Percentiles rank a stretch among this genome's conserved stretches.
Evolutionary conservation across 2,329 filamentous ascomycete species (phyloP).

Genomic region (Meredithiella fracta): DNA sequence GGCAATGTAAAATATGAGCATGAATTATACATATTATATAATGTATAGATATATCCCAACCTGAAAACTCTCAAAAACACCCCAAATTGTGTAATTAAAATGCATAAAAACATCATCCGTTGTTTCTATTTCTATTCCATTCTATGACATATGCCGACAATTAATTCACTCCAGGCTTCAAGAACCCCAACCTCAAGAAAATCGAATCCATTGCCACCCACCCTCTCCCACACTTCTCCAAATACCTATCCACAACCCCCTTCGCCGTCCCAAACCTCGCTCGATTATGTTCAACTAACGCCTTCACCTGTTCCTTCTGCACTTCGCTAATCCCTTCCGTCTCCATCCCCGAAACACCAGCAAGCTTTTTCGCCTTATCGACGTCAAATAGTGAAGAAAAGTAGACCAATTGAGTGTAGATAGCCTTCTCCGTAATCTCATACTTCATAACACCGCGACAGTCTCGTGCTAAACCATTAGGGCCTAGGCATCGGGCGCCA

Average conservation of each 20-base stretch:
- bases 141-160: not conserved
- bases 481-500: constrained; percentile 75
- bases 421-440: constrained; percentile 70
- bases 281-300: constrained; percentile 69
- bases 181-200: constrained; percentile 52
- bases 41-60: too few species aligned
- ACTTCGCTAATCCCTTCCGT: constrained; percentile 24
- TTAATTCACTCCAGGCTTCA: constrained; percentile 2
- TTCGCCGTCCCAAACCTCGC: constrained; percentile 60
- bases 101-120: too few species aligned
- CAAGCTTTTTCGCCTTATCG: constrained; percentile 52
- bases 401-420: constrained; percentile 92
- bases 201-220: constrained; percentile 89
- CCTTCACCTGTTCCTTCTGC: constrained; percentile 48
- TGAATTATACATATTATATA: too few species aligned
- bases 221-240: constrained; percentile 77
- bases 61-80: not conserved
- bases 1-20: not conserved
- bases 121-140: not conserved
- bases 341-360: constrained; percentile 23
- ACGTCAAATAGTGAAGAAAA: constrained; percentile 75
- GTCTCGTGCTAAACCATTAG: constrained; percentile 65
- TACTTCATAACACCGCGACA: constrained; percentile 80
- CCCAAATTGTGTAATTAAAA: too few species aligned
- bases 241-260: constrained; percentile 62